Evolutionary conservation across 140 eudicot genomes (phyloP).

Genomic region (Senecio squalidus): DNA sequence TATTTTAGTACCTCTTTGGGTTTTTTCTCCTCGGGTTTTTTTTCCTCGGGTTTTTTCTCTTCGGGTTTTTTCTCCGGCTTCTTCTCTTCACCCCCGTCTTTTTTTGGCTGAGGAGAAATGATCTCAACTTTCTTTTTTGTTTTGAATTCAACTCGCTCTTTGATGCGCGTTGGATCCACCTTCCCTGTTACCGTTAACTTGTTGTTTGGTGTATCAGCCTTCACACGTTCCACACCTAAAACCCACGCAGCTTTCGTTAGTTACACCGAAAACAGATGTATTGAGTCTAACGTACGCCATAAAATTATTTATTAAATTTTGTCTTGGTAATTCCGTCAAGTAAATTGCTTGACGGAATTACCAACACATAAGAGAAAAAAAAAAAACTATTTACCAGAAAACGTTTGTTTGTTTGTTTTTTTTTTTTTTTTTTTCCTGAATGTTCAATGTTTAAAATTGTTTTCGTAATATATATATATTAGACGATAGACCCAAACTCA

Average conservation of each 20-base stretch:
- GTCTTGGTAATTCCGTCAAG: slow-evolving; percentile 33
- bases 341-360: slow-evolving; percentile 32
- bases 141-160: slow-evolving; percentile 57
- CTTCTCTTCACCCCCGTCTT: slow-evolving; percentile 39
- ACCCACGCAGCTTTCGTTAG: slow-evolving; percentile 4
- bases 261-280: slow-evolving; percentile 10
- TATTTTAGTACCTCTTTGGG: slow-evolving; percentile 65
- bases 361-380: too few species aligned
- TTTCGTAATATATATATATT: not conserved
- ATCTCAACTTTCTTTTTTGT: slow-evolving; percentile 84
- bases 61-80: slow-evolving; percentile 43
- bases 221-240: slow-evolving; percentile 78
- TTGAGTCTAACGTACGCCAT: slow-evolving; percentile 18
- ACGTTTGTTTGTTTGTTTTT: too few species aligned
- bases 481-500: not conserved
- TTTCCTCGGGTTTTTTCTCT: slow-evolving; percentile 41
- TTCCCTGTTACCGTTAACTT: slow-evolving; percentile 74
- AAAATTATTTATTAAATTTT: not conserved
- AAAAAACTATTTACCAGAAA: too few species aligned
- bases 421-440: too few species aligned
- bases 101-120: slow-evolving; percentile 74
- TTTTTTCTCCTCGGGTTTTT: slow-evolving; percentile 44
- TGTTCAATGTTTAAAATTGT: too few species aligned
- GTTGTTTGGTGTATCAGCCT: slow-evolving; percentile 47
- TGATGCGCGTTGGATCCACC: slow-evolving; percentile 65